A percentile compares a stretch with the other conserved stretches of the same genome.
These are phyloP conservation scores for Coprinopsis strossmayeri DNA, from an alignment of 768 basidiomycete species.

Conservation along the genomic window DNA sequence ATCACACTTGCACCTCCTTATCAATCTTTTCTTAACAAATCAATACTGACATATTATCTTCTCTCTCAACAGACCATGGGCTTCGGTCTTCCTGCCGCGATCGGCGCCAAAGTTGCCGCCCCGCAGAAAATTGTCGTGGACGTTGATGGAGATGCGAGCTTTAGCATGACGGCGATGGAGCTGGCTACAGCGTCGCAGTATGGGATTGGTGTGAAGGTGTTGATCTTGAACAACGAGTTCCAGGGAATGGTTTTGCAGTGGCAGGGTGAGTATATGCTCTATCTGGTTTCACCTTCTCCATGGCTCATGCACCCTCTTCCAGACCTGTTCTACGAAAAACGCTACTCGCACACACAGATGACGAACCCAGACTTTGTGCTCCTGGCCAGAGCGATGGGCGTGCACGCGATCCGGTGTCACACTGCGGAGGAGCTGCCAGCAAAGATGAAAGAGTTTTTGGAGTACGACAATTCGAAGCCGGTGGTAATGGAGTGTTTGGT, in stretches of 20 bases:
- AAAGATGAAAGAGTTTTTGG: slow-evolving; percentile 99
- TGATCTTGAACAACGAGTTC: slow-evolving; percentile 94
- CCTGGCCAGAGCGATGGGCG: slow-evolving; percentile 86
- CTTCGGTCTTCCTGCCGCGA: slow-evolving; percentile 89
- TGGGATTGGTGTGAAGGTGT: slow-evolving; percentile 90
- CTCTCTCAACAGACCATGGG: slow-evolving; percentile 84
- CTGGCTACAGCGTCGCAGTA: slow-evolving; percentile 89
- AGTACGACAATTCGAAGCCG: slow-evolving; percentile 83
- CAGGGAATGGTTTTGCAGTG: slow-evolving; percentile 99
- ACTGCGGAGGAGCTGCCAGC: slow-evolving; percentile 71
- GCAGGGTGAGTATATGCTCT: slow-evolving; percentile 62
- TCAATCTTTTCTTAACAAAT: too few species aligned
- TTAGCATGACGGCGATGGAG: slow-evolving; percentile 99
- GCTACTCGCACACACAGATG: slow-evolving; percentile 98
- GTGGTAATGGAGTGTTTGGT: slow-evolving; percentile 89
- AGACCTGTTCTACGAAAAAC: slow-evolving; percentile 93
- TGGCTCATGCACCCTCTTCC: slow-evolving; percentile 1
- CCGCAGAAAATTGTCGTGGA: slow-evolving; percentile 93
- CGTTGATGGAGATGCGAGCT: slow-evolving; percentile 96
- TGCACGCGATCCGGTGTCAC: slow-evolving; percentile 80
- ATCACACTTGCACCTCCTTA: too few species aligned
- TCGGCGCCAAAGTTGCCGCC: slow-evolving; percentile 95
- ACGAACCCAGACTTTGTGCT: slow-evolving; percentile 91
- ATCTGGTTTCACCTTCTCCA: background rate
- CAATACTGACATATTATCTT: slow-evolving; percentile 7